Percentiles rank a stretch among this genome's conserved stretches.
Evolutionary conservation across 2,329 filamentous ascomycete species (phyloP).

Genomic region (Neurospora sp.): DNA sequence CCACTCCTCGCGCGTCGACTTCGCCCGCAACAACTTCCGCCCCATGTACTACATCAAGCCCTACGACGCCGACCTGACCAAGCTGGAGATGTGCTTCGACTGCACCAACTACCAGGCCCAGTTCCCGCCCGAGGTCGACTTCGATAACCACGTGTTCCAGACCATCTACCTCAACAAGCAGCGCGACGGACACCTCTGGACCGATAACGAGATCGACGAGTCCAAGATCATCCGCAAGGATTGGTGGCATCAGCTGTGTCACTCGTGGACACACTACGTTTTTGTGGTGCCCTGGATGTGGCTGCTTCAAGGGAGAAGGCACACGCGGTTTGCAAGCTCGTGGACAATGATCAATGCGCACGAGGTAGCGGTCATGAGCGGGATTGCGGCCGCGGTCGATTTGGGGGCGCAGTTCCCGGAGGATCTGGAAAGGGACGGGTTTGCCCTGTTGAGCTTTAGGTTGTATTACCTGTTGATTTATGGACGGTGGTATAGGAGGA

Average conservation of each 20-base stretch:
- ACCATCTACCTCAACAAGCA: slow-evolving; percentile 56
- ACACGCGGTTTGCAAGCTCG: slow-evolving; percentile 53
- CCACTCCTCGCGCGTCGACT: slow-evolving; percentile 5
- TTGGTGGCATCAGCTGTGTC: slow-evolving; percentile 61
- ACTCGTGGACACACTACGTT: slow-evolving; percentile 53
- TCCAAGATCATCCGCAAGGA: slow-evolving; percentile 52
- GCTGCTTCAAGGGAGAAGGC: slow-evolving; percentile 57
- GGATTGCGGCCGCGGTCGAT: slow-evolving; percentile 58
- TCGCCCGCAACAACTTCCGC: slow-evolving; percentile 32
- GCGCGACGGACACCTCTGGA: slow-evolving; percentile 45
- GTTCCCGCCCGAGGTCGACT: slow-evolving; percentile 32
- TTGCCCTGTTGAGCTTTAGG: slow-evolving; percentile 50
- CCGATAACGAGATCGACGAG: slow-evolving; percentile 47
- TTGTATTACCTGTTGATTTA: slow-evolving; percentile 53
- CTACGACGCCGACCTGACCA: slow-evolving; percentile 44
- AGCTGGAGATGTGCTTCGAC: slow-evolving; percentile 64
- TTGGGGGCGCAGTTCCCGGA: slow-evolving; percentile 55
- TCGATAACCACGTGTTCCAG: slow-evolving; percentile 52
- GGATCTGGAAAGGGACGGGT: slow-evolving; percentile 52
- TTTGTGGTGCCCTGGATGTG: slow-evolving; percentile 62
- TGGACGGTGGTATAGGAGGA: slow-evolving; percentile 47
- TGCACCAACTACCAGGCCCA: slow-evolving; percentile 69
- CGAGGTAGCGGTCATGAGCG: slow-evolving; percentile 58
- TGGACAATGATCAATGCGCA: slow-evolving; percentile 62
- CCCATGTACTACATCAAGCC: slow-evolving; percentile 59